Percentiles rank a stretch among this genome's conserved stretches.
These are phyloP conservation scores for Rhizoclosmatium globosum DNA, from an alignment of 192 early-diverging fungal species.

Conservation along the genomic window DNA sequence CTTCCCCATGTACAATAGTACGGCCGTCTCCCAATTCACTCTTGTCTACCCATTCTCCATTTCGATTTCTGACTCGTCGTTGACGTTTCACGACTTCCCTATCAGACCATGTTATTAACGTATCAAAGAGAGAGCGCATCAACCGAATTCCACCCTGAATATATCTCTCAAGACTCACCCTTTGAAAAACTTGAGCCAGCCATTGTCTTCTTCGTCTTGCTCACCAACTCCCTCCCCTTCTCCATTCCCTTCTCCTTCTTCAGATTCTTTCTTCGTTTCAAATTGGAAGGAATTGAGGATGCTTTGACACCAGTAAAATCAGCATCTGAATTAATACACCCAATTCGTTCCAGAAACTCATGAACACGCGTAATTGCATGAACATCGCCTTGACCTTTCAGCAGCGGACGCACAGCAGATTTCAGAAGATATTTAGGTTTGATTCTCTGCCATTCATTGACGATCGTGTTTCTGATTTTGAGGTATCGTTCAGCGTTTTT, in stretches of 20 bases:
- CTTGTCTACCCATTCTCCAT: constrained; percentile 68
- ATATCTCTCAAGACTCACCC: background rate
- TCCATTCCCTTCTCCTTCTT: background rate
- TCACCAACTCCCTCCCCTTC: background rate
- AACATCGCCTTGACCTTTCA: constrained; percentile 89
- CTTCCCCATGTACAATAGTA: constrained; percentile 59
- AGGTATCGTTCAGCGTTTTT: constrained; percentile 90
- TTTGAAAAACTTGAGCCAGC: constrained; percentile 25
- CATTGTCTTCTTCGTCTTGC: constrained; percentile 25
- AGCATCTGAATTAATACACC: constrained; percentile 78
- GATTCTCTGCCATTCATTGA: constrained; percentile 74
- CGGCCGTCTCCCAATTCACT: constrained; percentile 64
- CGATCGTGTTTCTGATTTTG: constrained; percentile 86
- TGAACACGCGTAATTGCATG: constrained; percentile 92
- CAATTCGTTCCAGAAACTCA: constrained; percentile 77
- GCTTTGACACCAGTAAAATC: constrained; percentile 4
- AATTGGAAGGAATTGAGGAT: background rate
- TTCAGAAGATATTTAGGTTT: constrained; percentile 82
- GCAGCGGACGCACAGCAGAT: constrained; percentile 74
- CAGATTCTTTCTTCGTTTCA: background rate
- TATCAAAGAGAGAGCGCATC: too few relatives aligned
- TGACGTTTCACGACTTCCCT: constrained; percentile 47
- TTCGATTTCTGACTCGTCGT: constrained; percentile 66
- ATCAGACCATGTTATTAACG: background rate
- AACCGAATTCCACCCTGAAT: too few relatives aligned